Evolutionary conservation across 345 rosid species (phyloP).

Genomic region (Aquilaria yunnanensis): DNA sequence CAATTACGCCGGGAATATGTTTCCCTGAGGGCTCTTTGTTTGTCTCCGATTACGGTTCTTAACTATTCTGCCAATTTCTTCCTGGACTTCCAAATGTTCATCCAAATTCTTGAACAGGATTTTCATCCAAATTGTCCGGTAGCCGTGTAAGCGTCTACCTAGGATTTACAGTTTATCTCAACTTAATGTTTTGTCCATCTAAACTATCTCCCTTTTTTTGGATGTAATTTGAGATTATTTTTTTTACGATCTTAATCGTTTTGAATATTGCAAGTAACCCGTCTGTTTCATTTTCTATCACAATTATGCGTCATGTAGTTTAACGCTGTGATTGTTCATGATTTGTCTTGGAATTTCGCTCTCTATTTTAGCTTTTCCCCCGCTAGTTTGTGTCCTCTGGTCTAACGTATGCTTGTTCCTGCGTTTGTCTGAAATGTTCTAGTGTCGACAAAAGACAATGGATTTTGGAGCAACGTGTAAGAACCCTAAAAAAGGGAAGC

Average conservation of each 20-base stretch:
- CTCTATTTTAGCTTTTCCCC: background rate
- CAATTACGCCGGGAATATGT: background rate
- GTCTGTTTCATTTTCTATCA: background rate
- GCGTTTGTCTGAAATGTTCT: conserved; percentile 13
- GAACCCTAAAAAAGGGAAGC: conserved; percentile 27
- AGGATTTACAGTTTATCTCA: too few species aligned
- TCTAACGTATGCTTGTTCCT: background rate
- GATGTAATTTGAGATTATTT: too few species aligned
- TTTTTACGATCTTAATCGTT: background rate
- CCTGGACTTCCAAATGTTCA: background rate
- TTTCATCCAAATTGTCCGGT: background rate
- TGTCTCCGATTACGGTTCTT: background rate
- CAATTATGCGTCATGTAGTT: background rate
- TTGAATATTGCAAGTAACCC: background rate
- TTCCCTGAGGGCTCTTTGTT: background rate
- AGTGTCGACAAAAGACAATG: conserved; percentile 82
- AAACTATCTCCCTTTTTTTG: too few species aligned
- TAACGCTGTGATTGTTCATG: background rate
- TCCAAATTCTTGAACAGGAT: background rate
- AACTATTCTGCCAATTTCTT: background rate
- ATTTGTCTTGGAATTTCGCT: background rate
- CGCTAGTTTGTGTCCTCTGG: background rate
- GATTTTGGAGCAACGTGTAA: conserved; percentile 50
- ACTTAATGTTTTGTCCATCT: background rate
- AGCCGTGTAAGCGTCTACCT: background rate